phyloP scores from a whole-genome alignment of 495 filamentous ascomycete genomes.

The Trichoderma gamsii region DNA sequence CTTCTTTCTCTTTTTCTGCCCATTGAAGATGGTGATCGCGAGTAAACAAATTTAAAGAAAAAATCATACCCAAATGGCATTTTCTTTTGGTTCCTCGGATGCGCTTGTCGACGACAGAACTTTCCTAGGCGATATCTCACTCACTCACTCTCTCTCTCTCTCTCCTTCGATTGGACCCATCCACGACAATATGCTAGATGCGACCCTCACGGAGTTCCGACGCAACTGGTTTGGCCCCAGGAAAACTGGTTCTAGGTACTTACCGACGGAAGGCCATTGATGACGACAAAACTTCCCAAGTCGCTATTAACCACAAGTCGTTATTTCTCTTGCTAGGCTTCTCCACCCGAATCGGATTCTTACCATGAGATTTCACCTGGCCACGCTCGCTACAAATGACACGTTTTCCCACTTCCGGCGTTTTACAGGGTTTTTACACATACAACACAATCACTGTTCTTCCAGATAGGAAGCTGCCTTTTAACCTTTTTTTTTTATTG shows the following conservation, averaged over 20 bases:
- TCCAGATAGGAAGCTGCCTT: background rate
- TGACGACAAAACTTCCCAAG: background rate
- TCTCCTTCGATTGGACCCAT: too few species aligned
- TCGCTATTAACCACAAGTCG: background rate
- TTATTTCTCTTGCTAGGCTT: background rate
- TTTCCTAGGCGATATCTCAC: background rate
- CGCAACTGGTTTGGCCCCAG: too few species aligned
- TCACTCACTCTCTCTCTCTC: too few species aligned
- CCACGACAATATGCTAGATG: too few species aligned
- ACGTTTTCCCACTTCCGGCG: background rate
- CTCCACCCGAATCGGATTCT: background rate
- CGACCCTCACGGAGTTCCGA: too few species aligned
- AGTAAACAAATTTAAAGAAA: constrained; percentile 18
- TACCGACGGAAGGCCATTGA: too few species aligned
- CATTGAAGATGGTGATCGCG: constrained; percentile 34
- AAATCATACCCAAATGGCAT: background rate
- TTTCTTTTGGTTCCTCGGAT: background rate
- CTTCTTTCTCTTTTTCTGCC: constrained; percentile 20
- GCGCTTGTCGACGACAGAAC: background rate
- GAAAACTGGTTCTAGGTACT: too few species aligned
- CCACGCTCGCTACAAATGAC: background rate
- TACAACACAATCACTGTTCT: background rate
- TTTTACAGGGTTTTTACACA: background rate
- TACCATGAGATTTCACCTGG: background rate
- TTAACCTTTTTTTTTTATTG: background rate